A percentile compares a stretch with the other conserved stretches of the same genome.
These are phyloP conservation scores for Neonectria magnoliae DNA, from an alignment of 2,329 filamentous ascomycete species.

Conservation along the genomic window DNA sequence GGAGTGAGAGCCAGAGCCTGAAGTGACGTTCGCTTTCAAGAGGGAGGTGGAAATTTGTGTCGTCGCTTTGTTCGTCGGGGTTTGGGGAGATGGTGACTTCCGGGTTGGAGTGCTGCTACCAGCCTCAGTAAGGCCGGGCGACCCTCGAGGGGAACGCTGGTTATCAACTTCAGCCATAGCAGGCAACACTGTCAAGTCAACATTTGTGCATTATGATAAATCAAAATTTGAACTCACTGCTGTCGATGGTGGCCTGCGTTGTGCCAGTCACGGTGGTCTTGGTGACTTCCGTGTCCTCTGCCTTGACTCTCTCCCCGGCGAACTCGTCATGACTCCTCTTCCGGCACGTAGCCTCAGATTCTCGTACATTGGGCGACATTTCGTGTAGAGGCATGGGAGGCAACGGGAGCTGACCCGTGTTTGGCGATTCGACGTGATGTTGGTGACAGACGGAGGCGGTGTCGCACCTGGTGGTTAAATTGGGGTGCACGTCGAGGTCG, in stretches of 20 bases:
- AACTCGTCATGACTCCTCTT: conserved; percentile 62
- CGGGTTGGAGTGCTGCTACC: conserved; percentile 53
- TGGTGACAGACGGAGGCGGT: background rate
- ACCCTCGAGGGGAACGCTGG: conserved; percentile 44
- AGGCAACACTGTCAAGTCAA: conserved; percentile 39
- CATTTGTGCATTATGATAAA: background rate
- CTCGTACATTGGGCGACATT: conserved; percentile 60
- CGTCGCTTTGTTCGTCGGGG: conserved; percentile 42
- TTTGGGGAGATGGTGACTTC: conserved; percentile 49
- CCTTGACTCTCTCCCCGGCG: conserved; percentile 45
- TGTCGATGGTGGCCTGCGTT: conserved; percentile 34
- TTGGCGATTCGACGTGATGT: conserved; percentile 7
- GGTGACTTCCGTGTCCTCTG: conserved; percentile 32
- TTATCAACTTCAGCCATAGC: conserved; percentile 35
- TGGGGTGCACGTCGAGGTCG: background rate
- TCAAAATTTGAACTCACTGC: conserved; percentile 33
- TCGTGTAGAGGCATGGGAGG: conserved; percentile 58
- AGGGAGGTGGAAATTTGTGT: conserved; percentile 9
- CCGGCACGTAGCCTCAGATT: conserved; percentile 52
- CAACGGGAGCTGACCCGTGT: conserved; percentile 1
- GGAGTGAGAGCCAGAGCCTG: conserved; percentile 25
- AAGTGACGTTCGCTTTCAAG: conserved; percentile 7
- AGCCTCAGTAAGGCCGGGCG: conserved; percentile 53
- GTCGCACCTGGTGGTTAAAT: background rate
- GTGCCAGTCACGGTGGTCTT: conserved; percentile 30